phyloP scores from a whole-genome alignment of 495 filamentous ascomycete species.

The Penicillium cosmopolitanum region DNA sequence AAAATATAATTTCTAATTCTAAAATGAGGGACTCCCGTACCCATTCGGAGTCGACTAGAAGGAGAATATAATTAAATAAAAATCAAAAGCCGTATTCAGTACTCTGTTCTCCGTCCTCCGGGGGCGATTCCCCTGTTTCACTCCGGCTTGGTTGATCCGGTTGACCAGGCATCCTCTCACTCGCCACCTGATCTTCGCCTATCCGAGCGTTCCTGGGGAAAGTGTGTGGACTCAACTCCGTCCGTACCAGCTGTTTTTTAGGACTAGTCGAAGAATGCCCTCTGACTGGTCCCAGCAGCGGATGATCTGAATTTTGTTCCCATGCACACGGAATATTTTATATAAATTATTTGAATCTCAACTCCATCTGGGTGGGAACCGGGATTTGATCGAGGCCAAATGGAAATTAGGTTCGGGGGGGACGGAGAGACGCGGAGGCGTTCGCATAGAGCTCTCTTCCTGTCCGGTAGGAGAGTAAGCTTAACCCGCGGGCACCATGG shows the following conservation, averaged over 20 bases:
- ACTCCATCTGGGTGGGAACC: not conserved
- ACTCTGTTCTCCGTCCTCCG: no score
- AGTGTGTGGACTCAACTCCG: not conserved
- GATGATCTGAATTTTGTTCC: not conserved
- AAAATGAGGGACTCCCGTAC: not conserved
- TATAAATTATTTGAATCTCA: not conserved
- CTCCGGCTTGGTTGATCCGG: conserved; percentile 11
- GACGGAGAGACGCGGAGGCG: conserved; percentile 27
- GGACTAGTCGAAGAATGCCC: conserved; percentile 8
- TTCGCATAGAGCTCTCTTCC: conserved; percentile 19
- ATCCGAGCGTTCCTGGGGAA: conserved; percentile 19
- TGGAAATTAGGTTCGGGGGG: conserved; percentile 29
- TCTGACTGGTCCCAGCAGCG: conserved; percentile 11
- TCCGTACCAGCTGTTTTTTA: conserved; percentile 9
- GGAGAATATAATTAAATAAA: not conserved
- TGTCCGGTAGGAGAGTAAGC: conserved; percentile 9
- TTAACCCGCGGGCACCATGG: conserved; percentile 17
- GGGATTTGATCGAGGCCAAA: conserved; percentile 6
- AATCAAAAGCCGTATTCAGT: not conserved
- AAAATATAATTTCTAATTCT: no score
- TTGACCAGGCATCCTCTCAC: conserved; percentile 28
- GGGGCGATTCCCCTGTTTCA: not conserved
- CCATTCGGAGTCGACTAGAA: no score
- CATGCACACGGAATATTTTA: no score
- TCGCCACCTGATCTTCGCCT: conserved; percentile 28